Conservation (phyloP, 495 filamentous ascomycete genomes). For the Chlorociboria aeruginascens region DNA sequence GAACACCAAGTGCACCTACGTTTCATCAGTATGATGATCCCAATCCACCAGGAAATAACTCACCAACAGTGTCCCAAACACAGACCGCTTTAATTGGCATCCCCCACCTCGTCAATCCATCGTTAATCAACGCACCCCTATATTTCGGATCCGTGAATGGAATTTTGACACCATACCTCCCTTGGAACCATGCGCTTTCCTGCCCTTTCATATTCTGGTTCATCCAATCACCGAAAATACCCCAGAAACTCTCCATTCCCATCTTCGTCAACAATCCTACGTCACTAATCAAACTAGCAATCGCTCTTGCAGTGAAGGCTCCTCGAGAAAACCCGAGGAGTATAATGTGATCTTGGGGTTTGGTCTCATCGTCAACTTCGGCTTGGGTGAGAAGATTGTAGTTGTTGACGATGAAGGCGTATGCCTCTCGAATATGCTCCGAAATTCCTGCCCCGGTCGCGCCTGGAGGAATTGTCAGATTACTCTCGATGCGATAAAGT, state of each 20-base stretch:
- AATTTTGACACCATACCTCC: constrained; percentile 1
- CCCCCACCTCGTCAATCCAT: constrained; percentile 8
- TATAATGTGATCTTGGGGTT: constrained; percentile 56
- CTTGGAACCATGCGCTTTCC: constrained; percentile 10
- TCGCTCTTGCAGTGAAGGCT: constrained; percentile 57
- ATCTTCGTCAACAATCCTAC: constrained; percentile 52
- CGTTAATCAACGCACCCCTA: constrained; percentile 6
- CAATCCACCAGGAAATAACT: neutral
- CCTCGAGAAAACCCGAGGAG: constrained; percentile 62
- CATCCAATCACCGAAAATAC: constrained; percentile 52
- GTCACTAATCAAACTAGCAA: constrained; percentile 48
- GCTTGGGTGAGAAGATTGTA: constrained; percentile 24
- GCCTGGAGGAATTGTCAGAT: too few relatives aligned
- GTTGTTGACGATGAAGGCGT: constrained; percentile 56
- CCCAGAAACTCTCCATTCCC: constrained; percentile 51
- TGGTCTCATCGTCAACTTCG: constrained; percentile 5
- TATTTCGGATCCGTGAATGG: constrained; percentile 11
- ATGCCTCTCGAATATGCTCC: constrained; percentile 52
- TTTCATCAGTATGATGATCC: neutral
- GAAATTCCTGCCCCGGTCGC: constrained; percentile 35
- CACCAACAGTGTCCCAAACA: constrained; percentile 47
- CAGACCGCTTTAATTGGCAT: constrained; percentile 29
- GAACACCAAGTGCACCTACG: constrained; percentile 16
- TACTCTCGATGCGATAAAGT: constrained; percentile 23
- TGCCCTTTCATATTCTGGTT: constrained; percentile 35